Percentiles rank a stretch among this genome's conserved stretches.
Conservation (phyloP, 495 filamentous ascomycete genomes). For the Saxophila tyrrhenica region DNA sequence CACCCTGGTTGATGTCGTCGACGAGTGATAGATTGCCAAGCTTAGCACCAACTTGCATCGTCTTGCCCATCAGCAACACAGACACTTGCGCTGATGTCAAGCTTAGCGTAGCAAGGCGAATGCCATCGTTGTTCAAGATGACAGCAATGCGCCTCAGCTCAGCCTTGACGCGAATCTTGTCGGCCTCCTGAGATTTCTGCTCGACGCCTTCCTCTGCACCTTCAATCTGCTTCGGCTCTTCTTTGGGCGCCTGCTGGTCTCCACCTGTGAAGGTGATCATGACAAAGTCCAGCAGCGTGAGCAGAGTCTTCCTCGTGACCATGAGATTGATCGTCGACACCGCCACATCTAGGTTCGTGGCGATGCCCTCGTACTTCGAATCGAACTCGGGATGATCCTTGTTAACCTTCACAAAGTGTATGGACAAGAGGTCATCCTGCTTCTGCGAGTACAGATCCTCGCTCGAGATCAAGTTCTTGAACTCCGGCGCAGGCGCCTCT, state of each 20-base stretch:
- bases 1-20: constrained; percentile 91
- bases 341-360: constrained; percentile 80
- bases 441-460: constrained; percentile 61
- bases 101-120: constrained; percentile 82
- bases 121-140: constrained; percentile 97
- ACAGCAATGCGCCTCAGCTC: constrained; percentile 84
- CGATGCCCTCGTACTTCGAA: constrained; percentile 80
- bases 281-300: constrained; percentile 92
- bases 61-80: constrained; percentile 71
- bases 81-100: constrained; percentile 84
- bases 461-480: constrained; percentile 90
- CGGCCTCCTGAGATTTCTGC: constrained; percentile 24
- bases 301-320: constrained; percentile 81
- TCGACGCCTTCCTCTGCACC: constrained; percentile 26
- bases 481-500: constrained; percentile 77
- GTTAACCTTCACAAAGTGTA: constrained; percentile 85
- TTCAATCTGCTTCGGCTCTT: constrained; percentile 28
- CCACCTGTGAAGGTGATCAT: constrained; percentile 79
- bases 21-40: constrained; percentile 79
- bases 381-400: constrained; percentile 86
- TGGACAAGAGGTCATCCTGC: constrained; percentile 68
- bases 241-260: constrained; percentile 39
- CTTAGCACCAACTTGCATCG: constrained; percentile 74
- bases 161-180: constrained; percentile 75
- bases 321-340: constrained; percentile 93